Evolutionary conservation across 345 rosid genomes (phyloP).

Genomic region (Chamaenerion angustifolium): DNA sequence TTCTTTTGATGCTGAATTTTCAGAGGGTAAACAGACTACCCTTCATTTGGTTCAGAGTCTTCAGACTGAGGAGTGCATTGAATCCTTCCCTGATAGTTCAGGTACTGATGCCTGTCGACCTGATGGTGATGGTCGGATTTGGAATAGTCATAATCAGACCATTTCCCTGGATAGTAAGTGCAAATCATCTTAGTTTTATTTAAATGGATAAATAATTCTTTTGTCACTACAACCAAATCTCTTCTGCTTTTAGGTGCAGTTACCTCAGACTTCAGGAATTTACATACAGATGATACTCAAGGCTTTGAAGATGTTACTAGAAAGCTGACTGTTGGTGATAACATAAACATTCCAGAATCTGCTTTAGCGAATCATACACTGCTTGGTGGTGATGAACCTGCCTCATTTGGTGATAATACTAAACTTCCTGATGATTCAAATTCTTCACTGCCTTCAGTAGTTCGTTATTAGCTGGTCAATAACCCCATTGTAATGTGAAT

Average conservation of each 20-base stretch:
- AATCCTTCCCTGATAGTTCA: constrained; percentile 12
- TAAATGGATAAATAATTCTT: not conserved
- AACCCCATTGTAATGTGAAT: constrained; percentile 7
- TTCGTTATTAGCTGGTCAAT: constrained; percentile 5
- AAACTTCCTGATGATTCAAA: constrained; percentile 37
- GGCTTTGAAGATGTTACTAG: constrained; percentile 9
- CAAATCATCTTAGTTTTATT: not conserved
- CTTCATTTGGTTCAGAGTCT: constrained; percentile 8
- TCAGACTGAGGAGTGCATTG: constrained; percentile 16
- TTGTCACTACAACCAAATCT: not conserved
- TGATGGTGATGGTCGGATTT: constrained; percentile 6
- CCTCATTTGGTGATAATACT: constrained; percentile 16
- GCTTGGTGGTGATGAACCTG: not conserved
- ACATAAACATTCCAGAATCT: constrained; percentile 15
- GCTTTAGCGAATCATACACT: too few relatives aligned
- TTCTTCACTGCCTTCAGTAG: constrained; percentile 27
- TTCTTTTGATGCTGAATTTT: constrained; percentile 19
- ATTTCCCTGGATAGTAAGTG: constrained; percentile 14
- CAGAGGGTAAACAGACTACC: constrained; percentile 26
- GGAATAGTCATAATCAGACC: constrained; percentile 8
- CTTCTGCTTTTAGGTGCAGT: not conserved
- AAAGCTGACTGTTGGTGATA: constrained; percentile 8
- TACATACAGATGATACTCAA: constrained; percentile 10
- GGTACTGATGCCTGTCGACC: constrained; percentile 9
- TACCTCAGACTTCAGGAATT: constrained; percentile 5